Evolutionary conservation across 345 rosid genomes (phyloP), one percentile per base, ranked within the genome.

Genomic region (Erysimum cheiranthoides): DNA sequence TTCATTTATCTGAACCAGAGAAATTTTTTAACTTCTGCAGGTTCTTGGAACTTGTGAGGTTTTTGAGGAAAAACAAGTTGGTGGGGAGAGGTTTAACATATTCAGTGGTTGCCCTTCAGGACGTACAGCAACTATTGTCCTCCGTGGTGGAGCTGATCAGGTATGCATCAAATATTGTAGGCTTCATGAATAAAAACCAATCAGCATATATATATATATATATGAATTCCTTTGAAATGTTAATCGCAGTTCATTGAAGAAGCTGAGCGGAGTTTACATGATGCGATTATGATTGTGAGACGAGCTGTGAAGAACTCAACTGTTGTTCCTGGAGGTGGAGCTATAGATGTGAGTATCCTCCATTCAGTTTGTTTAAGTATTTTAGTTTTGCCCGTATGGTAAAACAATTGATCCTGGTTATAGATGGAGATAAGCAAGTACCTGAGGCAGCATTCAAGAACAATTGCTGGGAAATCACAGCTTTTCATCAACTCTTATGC

Each of bases 141-240:
- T 96, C 76, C 99, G 99, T 73, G 99, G 99, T 81, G 99, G 99
- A 74, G 99, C 99, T 70, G 98, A 93, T 86, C 99, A 96, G 97
- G 99, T 96, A 68, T 82, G 71, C 68, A 56, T 68, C 31, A 43
- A 5, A 32, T 42, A 35, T 61, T 43, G 13, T 10, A 61, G n/a
- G 50, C 69, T 73, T 67, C 34, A 14, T 12, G 53, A 73, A 11
- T 4, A 4, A 17, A 39, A 49, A 12, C 4, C 14, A 42, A 27
- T 43, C 31, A 43, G 45, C 43, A 67, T 38, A 39, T 38, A 39
- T 4, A 43, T 68, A 67, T 38, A 39, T 38, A 39, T 4, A 43
- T 68, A 61, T 73, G 35, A 61, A 14, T 45, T 61, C 14, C 73
- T 67, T 68, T 34, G 18, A n/a, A 58, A 60, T 16, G 10, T 27